These are phyloP conservation scores for Candida arabinofermentans DNA, from an alignment of 805 yeast genomes.

Conservation along the genomic window DNA sequence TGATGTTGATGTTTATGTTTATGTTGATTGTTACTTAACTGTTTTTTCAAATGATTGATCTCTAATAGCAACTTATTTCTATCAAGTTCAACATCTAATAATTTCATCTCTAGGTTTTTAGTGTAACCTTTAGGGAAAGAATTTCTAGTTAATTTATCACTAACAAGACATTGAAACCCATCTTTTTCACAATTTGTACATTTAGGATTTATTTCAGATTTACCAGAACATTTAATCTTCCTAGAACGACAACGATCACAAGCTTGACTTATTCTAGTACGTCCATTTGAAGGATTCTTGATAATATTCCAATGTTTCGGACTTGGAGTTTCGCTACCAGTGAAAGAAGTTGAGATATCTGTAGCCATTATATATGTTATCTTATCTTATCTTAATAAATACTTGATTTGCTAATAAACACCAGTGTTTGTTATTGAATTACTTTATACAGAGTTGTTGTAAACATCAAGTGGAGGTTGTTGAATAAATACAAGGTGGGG, in stretches of 20 bases:
- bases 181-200: conserved; percentile 65
- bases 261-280: conserved; percentile 65
- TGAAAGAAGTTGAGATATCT: neutral
- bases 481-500: conserved; percentile 2
- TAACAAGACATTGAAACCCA: conserved; percentile 64
- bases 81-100: conserved; percentile 58
- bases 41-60: conserved; percentile 24
- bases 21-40: conserved; percentile 3
- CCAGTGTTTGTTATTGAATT: no score
- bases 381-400: no score
- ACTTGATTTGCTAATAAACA: no score
- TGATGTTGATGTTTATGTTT: neutral
- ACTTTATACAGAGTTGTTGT: no score
- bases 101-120: conserved; percentile 62
- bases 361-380: neutral
- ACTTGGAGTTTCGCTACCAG: neutral
- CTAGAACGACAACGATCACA: conserved; percentile 78
- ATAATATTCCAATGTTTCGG: conserved; percentile 29
- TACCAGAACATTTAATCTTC: conserved; percentile 74
- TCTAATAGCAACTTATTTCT: conserved; percentile 37
- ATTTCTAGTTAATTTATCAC: conserved; percentile 69
- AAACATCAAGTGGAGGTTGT: neutral
- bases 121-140: conserved; percentile 83
- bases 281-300: conserved; percentile 33
- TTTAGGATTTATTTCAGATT: conserved; percentile 42